Base-by-base conservation (phyloP, 1,139 yeast genomes). In the Yarrowia galli region DNA sequence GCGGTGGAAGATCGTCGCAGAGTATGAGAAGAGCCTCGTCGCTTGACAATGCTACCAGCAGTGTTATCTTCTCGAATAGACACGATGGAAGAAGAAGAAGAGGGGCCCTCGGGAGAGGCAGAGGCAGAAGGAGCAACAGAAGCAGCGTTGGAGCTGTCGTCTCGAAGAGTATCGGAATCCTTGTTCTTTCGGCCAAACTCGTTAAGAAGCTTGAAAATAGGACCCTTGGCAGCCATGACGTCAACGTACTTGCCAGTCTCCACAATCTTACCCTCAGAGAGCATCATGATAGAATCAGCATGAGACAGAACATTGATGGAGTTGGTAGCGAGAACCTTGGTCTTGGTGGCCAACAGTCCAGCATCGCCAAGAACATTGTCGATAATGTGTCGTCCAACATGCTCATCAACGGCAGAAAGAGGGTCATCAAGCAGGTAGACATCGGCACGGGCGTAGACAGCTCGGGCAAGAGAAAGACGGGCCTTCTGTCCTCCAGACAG, bases 401-500 rank as follows among this genome's bases (percentile, higher is more conserved):
- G 97, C 74, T 93, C 96, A 80, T 95, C 97, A 69, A 95, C 97
- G 68, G 98, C 97, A 75, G 97, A 90, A 69, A 95, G 84, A n/a
- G 93, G 91, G 75, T 92, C 99, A 78, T 95, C 99, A 69, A 95
- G 80, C 68, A 95, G 81, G 76, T 92, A 93, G 43, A 93, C 87
- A 77, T 95, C 98, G 3, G 98, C 97, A 73, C 98, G 86, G 2
- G 98, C 88, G 78, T 95, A 95, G 10, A 95, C 98, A 32, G 98
- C 97, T 78, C 99, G 86, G 1, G 98, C 98, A 71, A 95, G 83
- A 2, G 97, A 87, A 67, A 95, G 81, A 79, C 99, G 87, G 0
- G 98, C 98, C 82, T 93, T 95, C 79, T 95, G 98, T 61, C 99
- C 99, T 70, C 99, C 99, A 64, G 97, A 91, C 69, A 95, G 82